Percentiles rank a stretch among this genome's conserved stretches.
These are phyloP conservation scores for Aspergillus pseudotamarii DNA, from an alignment of 2,329 filamentous ascomycete species.

Conservation along the genomic window DNA sequence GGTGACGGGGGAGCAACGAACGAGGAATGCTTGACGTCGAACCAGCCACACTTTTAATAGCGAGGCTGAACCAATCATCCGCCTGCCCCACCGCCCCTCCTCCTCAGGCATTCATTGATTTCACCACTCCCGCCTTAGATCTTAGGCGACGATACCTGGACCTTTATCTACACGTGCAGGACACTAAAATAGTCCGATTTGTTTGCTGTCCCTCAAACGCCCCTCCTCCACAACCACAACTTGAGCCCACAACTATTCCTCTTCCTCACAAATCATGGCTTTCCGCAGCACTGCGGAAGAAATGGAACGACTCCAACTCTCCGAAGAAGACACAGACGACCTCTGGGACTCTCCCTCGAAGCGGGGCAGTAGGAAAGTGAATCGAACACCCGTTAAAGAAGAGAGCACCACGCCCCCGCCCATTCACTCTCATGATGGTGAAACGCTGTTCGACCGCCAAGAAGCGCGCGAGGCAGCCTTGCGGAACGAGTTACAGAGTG, in stretches of 20 bases:
- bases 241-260: not conserved
- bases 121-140: not conserved
- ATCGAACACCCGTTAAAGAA: slow-evolving; percentile 42
- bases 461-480: slow-evolving; percentile 74
- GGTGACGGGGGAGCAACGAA: slow-evolving; percentile 1
- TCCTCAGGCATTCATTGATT: not conserved
- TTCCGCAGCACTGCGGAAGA: slow-evolving; percentile 47
- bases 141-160: not conserved
- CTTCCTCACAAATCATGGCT: slow-evolving; percentile 28
- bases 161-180: not conserved
- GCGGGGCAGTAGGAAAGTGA: slow-evolving; percentile 37
- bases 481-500: slow-evolving; percentile 76
- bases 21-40: slow-evolving; percentile 5
- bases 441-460: slow-evolving; percentile 63
- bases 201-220: not conserved
- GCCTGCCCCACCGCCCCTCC: not conserved
- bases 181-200: not conserved
- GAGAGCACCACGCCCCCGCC: slow-evolving; percentile 29
- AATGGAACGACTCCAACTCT: slow-evolving; percentile 55
- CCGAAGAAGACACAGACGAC: slow-evolving; percentile 59
- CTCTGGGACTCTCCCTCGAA: slow-evolving; percentile 62
- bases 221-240: not conserved
- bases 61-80: not conserved
- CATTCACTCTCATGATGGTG: slow-evolving; percentile 47
- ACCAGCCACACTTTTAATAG: slow-evolving; percentile 1